Evolutionary conservation across 2,329 filamentous ascomycete species (phyloP).

Genomic region (Scedosporium aurantiacum): DNA sequence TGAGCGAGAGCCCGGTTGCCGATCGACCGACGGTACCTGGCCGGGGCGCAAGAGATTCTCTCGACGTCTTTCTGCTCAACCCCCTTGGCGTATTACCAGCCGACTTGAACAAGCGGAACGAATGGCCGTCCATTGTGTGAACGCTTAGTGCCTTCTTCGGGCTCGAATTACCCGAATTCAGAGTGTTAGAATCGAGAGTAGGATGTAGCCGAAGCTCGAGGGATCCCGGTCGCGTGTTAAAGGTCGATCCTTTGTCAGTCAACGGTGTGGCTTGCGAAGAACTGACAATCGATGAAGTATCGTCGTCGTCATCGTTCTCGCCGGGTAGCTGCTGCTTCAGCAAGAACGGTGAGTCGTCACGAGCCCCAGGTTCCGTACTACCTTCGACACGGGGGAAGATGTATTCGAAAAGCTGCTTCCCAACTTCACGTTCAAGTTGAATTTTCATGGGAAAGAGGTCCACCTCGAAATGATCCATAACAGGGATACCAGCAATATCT

Average conservation of each 20-base stretch:
- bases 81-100: conserved; percentile 25
- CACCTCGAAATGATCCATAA: conserved; percentile 95
- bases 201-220: conserved; percentile 75
- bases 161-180: conserved; percentile 16
- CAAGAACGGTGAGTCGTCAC: conserved; percentile 51
- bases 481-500: conserved; percentile 91
- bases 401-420: conserved; percentile 90
- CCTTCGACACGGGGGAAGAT: conserved; percentile 78
- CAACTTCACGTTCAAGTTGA: conserved; percentile 84
- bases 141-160: conserved; percentile 38
- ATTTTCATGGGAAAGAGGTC: conserved; percentile 87
- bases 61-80: conserved; percentile 39
- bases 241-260: conserved; percentile 37
- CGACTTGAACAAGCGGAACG: conserved; percentile 42
- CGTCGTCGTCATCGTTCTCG: conserved; percentile 37
- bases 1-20: conserved; percentile 25
- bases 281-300: conserved; percentile 22
- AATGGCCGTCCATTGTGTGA: conserved; percentile 35
- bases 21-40: conserved; percentile 29
- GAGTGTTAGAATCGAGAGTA: conserved; percentile 53
- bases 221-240: conserved; percentile 55
- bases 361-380: conserved; percentile 34
- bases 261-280: conserved; percentile 22
- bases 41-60: conserved; percentile 40
- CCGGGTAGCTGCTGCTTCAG: conserved; percentile 35